Evolutionary conservation across 208 protist genomes (phyloP).

Genomic region (Trypanosoma boissoni): DNA sequence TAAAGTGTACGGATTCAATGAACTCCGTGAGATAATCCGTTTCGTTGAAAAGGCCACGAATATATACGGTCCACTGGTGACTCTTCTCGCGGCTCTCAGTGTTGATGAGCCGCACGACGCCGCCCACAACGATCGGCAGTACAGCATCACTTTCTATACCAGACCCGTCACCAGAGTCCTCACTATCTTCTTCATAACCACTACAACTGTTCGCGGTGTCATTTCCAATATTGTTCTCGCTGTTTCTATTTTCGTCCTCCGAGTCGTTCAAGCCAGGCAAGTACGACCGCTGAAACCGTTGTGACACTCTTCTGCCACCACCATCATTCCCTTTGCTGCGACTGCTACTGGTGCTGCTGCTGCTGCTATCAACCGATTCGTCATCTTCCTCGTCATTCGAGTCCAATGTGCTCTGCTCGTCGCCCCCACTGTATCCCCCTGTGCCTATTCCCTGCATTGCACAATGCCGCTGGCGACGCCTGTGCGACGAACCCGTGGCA

Average conservation of each 20-base stretch:
- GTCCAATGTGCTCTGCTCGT: not conserved
- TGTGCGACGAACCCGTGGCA: not conserved
- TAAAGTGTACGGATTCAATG: slow-evolving; percentile 75
- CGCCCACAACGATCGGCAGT: slow-evolving; percentile 71
- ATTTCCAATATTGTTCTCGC: slow-evolving; percentile 1
- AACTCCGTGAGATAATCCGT: slow-evolving; percentile 69
- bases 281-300: not conserved
- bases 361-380: slow-evolving; percentile 13
- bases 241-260: not conserved
- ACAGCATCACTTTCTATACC: slow-evolving; percentile 1
- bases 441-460: no score
- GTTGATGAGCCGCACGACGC: slow-evolving; percentile 63
- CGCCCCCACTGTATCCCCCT: slow-evolving; percentile 3
- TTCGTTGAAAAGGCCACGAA: slow-evolving; percentile 77
- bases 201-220: not conserved
- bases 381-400: slow-evolving; percentile 5
- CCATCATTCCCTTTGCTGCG: not conserved
- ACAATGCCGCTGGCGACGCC: no score
- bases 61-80: slow-evolving; percentile 87
- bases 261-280: not conserved
- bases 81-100: slow-evolving; percentile 66
- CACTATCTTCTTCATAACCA: slow-evolving; percentile 11
- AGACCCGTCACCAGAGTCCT: not conserved
- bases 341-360: slow-evolving; percentile 6
- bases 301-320: not conserved